phyloP scores from a whole-genome alignment of 2,329 filamentous ascomycete genomes.

The Trichoderma aggressivum region DNA sequence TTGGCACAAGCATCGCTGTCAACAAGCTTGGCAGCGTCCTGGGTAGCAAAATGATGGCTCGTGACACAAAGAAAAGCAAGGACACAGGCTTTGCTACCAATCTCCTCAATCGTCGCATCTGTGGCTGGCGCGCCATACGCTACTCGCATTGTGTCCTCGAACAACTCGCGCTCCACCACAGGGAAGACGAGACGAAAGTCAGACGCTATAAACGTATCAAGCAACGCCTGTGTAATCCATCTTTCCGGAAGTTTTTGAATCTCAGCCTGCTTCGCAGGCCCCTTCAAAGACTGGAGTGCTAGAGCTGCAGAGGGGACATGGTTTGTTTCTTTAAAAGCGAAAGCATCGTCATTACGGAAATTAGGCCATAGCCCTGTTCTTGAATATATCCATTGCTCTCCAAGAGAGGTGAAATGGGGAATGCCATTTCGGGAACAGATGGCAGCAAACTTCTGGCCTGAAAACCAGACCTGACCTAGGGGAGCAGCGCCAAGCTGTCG shows the following conservation, averaged over 20 bases:
- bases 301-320: background rate
- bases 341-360: conserved; percentile 21
- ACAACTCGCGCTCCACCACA: conserved; percentile 45
- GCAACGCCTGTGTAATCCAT: conserved; percentile 28
- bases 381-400: conserved; percentile 46
- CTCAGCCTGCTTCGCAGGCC: background rate
- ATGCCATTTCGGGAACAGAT: conserved; percentile 47
- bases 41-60: conserved; percentile 23
- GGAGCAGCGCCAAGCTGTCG: conserved; percentile 6
- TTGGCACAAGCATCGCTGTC: conserved; percentile 41
- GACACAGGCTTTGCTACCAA: conserved; percentile 44
- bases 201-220: conserved; percentile 28
- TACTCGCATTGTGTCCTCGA: conserved; percentile 41
- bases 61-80: conserved; percentile 46
- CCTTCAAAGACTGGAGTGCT: background rate
- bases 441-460: conserved; percentile 44
- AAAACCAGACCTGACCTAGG: conserved; percentile 43
- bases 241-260: conserved; percentile 34
- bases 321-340: background rate
- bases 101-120: conserved; percentile 25
- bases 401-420: conserved; percentile 46
- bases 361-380: conserved; percentile 37
- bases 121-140: conserved; percentile 39
- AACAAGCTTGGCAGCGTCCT: conserved; percentile 24
- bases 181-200: conserved; percentile 47